A percentile compares a stretch with the other conserved stretches of the same genome.
These are phyloP conservation scores for Penicillium maclennaniae DNA, from an alignment of 495 filamentous ascomycete genomes.

Conservation along the genomic window DNA sequence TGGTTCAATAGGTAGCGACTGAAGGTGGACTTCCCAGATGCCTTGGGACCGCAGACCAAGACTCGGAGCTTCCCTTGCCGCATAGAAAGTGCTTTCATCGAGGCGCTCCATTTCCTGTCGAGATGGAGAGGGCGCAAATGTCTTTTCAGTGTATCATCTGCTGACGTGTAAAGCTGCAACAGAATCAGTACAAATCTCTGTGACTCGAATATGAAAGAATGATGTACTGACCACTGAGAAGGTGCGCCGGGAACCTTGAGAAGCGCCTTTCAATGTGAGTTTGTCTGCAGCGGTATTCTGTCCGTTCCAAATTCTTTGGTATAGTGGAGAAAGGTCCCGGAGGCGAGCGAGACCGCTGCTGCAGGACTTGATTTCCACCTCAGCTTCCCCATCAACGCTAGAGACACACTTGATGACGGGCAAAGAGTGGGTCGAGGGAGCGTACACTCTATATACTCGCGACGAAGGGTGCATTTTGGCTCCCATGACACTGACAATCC, in stretches of 20 bases:
- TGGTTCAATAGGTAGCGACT: slow-evolving; percentile 71
- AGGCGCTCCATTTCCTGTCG: slow-evolving; percentile 59
- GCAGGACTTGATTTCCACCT: slow-evolving; percentile 52
- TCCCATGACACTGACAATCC: slow-evolving; percentile 62
- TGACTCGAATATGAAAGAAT: background rate
- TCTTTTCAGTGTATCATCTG: slow-evolving; percentile 46
- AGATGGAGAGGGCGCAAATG: slow-evolving; percentile 59
- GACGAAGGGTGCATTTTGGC: slow-evolving; percentile 56
- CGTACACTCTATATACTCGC: slow-evolving; percentile 58
- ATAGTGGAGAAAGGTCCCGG: slow-evolving; percentile 61
- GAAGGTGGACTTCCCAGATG: slow-evolving; percentile 84
- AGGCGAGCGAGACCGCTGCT: slow-evolving; percentile 54
- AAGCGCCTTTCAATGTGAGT: slow-evolving; percentile 27
- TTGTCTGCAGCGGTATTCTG: slow-evolving; percentile 37
- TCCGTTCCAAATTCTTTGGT: slow-evolving; percentile 72
- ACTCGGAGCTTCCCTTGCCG: slow-evolving; percentile 39
- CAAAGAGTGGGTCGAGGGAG: slow-evolving; percentile 71
- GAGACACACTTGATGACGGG: slow-evolving; percentile 61
- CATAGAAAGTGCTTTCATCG: slow-evolving; percentile 38
- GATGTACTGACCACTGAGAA: slow-evolving; percentile 42
- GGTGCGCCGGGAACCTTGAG: slow-evolving; percentile 26
- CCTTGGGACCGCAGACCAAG: slow-evolving; percentile 75
- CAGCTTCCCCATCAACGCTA: slow-evolving; percentile 44
- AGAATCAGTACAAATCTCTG: slow-evolving; percentile 5
- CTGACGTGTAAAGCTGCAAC: slow-evolving; percentile 41